Percentiles rank a stretch among this genome's conserved stretches.
These are phyloP conservation scores for Pistacia atlantica DNA, from an alignment of 345 rosid genomes.

Conservation along the genomic window DNA sequence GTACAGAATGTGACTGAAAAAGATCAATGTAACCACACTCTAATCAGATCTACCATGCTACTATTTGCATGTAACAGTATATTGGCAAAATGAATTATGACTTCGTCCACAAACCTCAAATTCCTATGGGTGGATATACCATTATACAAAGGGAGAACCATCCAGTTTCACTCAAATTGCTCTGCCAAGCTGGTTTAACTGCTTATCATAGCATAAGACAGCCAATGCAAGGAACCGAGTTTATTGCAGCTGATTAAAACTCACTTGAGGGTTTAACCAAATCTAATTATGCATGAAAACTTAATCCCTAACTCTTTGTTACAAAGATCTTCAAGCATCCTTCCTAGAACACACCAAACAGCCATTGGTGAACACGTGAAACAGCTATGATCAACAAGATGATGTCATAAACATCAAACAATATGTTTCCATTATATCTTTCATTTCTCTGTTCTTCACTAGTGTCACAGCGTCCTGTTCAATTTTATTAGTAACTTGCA, in stretches of 20 bases:
- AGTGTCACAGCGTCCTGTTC: not conserved
- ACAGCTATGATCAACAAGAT: not conserved
- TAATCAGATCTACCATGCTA: not conserved
- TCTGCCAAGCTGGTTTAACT: not conserved
- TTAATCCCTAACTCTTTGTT: not conserved
- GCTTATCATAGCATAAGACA: not conserved
- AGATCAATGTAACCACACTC: not conserved
- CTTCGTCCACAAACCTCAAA: not conserved
- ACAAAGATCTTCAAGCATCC: not conserved
- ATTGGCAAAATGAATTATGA: not conserved
- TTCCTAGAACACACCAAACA: not conserved
- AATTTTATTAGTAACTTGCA: not conserved
- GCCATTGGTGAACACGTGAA: not conserved
- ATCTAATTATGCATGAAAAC: conserved; percentile 1
- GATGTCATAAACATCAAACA: not conserved
- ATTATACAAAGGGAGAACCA: not conserved
- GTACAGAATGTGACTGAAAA: not conserved
- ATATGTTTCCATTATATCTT: not conserved
- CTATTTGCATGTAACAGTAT: not conserved
- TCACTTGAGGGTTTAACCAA: not conserved
- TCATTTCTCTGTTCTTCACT: conserved; percentile 11
- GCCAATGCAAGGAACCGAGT: not conserved
- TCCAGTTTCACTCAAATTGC: not conserved
- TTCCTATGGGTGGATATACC: not conserved
- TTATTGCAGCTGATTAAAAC: conserved; percentile 1